phyloP scores from a whole-genome alignment of 106 monocot species.

The Amphibolis antarctica region DNA sequence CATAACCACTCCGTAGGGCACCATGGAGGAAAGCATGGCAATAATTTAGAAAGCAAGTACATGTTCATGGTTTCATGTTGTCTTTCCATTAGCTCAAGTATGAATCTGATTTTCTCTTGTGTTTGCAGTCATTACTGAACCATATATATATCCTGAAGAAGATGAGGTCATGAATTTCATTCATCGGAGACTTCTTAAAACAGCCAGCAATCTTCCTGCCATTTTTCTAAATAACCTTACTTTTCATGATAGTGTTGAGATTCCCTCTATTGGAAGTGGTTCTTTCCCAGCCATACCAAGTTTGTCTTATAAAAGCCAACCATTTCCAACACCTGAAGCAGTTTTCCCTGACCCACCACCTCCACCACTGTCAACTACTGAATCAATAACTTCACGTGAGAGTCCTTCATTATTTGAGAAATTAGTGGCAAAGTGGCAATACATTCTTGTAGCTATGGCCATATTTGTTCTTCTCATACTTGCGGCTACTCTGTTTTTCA shows the following conservation, averaged over 20 bases:
- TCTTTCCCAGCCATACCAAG: constrained; percentile 50
- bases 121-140: constrained; percentile 16
- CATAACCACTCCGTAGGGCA: constrained; percentile 11
- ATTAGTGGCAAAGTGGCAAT: background rate
- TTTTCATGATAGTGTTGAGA: constrained; percentile 12
- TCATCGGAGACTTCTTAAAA: constrained; percentile 50
- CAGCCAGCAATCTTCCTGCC: constrained; percentile 53
- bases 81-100: background rate
- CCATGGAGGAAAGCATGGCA: constrained; percentile 9
- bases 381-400: background rate
- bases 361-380: background rate
- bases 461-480: constrained; percentile 17
- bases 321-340: background rate
- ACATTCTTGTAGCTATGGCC: constrained; percentile 14
- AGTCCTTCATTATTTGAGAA: background rate
- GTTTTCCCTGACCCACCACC: background rate
- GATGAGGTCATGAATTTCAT: constrained; percentile 11
- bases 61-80: background rate
- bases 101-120: background rate
- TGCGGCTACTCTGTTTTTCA: constrained; percentile 9
- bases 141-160: constrained; percentile 17
- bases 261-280: constrained; percentile 59
- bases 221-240: constrained; percentile 7
- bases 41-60: constrained; percentile 17
- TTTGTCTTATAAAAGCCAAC: too few species aligned